phyloP scores from a whole-genome alignment of 306 rosid species.

The Castanopsis chinensis region DNA sequence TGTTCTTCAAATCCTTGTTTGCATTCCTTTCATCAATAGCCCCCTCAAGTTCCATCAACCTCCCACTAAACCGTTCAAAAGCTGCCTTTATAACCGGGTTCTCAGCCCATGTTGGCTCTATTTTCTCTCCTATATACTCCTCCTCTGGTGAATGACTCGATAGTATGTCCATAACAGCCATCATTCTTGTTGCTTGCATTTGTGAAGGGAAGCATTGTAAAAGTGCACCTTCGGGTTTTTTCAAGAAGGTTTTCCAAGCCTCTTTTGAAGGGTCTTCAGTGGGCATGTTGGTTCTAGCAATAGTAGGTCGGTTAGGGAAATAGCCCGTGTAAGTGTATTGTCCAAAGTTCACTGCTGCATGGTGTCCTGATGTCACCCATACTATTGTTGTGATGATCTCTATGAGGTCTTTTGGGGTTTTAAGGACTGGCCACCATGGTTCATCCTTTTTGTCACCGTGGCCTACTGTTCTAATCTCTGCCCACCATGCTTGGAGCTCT shows the following conservation, averaged over 20 bases:
- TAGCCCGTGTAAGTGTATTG: not conserved
- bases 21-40: conserved; percentile 34
- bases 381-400: conserved; percentile 10
- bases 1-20: conserved; percentile 4
- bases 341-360: conserved; percentile 60
- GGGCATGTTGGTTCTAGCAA: not conserved
- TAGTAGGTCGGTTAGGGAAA: not conserved
- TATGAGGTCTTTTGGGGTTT: not conserved
- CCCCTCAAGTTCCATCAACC: conserved; percentile 36
- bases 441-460: conserved; percentile 49
- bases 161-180: conserved; percentile 20
- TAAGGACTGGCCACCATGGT: conserved; percentile 48
- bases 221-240: not conserved
- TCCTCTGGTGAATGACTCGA: conserved; percentile 49
- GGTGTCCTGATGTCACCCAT: conserved; percentile 53
- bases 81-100: conserved; percentile 34
- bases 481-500: conserved; percentile 87
- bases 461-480: conserved; percentile 35
- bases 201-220: not conserved
- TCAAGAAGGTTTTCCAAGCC: not conserved
- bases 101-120: conserved; percentile 42
- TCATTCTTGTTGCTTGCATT: not conserved
- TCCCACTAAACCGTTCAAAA: conserved; percentile 40
- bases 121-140: conserved; percentile 34
- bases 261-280: not conserved